Conservation (phyloP, 23 red algal genomes). For the Cyanidium caldarium region DNA sequence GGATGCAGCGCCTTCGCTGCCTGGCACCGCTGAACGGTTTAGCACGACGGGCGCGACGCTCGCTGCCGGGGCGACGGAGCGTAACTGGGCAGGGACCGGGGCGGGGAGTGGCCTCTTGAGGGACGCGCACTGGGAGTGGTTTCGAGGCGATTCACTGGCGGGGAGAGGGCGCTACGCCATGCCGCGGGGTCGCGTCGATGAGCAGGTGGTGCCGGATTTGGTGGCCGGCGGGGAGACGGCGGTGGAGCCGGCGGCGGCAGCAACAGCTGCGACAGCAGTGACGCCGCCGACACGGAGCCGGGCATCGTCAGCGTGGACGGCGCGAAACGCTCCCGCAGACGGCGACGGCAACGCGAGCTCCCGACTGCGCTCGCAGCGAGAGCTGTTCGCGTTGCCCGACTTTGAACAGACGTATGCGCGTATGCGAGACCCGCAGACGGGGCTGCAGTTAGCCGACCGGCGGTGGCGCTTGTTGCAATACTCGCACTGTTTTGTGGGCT, state of each 20-base stretch:
- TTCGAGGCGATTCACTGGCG: no score
- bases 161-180: no score
- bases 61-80: no score
- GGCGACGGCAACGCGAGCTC: background rate
- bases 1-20: no score
- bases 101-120: no score
- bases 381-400: constrained; percentile 38
- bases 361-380: background rate
- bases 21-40: no score
- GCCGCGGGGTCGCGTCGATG: background rate
- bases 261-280: background rate
- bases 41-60: no score
- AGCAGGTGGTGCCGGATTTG: constrained; percentile 21
- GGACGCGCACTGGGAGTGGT: no score
- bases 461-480: constrained; percentile 67
- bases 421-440: constrained; percentile 51
- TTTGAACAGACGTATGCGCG: constrained; percentile 56
- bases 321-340: background rate
- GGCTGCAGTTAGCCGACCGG: constrained; percentile 54
- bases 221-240: background rate
- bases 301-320: background rate
- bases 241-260: background rate
- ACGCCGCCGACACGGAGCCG: background rate
- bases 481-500: constrained; percentile 80
- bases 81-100: no score